Percentiles rank a stretch among this genome's conserved stretches.
Evolutionary conservation across 257 asterid species (phyloP).

Genomic region (Ophiorrhiza pumila): DNA sequence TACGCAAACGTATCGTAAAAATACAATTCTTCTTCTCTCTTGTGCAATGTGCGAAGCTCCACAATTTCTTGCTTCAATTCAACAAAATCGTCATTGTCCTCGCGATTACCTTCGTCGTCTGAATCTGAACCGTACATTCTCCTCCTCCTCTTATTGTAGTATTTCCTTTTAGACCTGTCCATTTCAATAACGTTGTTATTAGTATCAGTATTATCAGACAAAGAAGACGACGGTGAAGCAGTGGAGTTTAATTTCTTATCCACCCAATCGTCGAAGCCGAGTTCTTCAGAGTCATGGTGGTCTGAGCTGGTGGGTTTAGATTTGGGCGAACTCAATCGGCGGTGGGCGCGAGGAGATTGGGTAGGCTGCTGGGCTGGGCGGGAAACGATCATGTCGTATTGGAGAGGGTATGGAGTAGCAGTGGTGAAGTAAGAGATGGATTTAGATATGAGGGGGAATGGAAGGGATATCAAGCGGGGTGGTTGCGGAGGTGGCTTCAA

Average conservation of each 20-base stretch:
- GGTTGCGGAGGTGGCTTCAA: constrained; percentile 18
- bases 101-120: constrained; percentile 46
- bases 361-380: constrained; percentile 57
- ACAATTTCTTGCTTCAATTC: constrained; percentile 90
- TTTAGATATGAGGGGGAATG: constrained; percentile 14
- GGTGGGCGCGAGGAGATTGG: constrained; percentile 35
- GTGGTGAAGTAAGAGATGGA: constrained; percentile 47
- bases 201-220: constrained; percentile 12
- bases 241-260: constrained; percentile 43
- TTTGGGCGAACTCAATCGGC: constrained; percentile 26
- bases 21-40: constrained; percentile 83
- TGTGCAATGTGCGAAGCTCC: constrained; percentile 69
- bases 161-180: constrained; percentile 74
- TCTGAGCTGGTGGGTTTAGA: constrained; percentile 29
- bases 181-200: constrained; percentile 14
- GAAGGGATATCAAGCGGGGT: constrained; percentile 19
- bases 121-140: constrained; percentile 81
- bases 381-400: constrained; percentile 82
- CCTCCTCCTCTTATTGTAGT: constrained; percentile 72
- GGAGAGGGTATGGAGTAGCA: constrained; percentile 78
- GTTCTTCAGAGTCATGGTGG: constrained; percentile 39
- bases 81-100: constrained; percentile 43
- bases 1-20: constrained; percentile 81
- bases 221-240: constrained; percentile 18
- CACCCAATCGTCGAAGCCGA: constrained; percentile 78